These are phyloP conservation scores for Lactifluus echinatus DNA, from an alignment of 768 basidiomycete species.

Conservation along the genomic window DNA sequence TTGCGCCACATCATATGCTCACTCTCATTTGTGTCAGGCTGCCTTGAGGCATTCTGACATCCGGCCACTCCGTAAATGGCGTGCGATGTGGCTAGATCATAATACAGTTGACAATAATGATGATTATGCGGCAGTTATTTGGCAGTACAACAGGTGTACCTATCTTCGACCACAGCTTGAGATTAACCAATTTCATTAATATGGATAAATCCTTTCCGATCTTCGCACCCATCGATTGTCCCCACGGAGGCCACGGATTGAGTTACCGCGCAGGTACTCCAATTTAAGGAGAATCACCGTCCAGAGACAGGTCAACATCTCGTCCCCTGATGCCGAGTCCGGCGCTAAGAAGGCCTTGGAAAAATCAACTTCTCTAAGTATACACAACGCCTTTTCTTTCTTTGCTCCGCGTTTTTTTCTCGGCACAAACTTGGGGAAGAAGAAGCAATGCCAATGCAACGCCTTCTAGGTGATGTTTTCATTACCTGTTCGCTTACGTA, in stretches of 20 bases:
- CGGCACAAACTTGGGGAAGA: not conserved
- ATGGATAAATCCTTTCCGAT: slow-evolving; percentile 9
- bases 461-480: not conserved
- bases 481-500: slow-evolving; percentile 1
- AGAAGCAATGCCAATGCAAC: not conserved
- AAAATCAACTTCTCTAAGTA: not conserved
- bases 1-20: slow-evolving; percentile 17
- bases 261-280: slow-evolving; percentile 1
- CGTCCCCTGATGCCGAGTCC: not conserved
- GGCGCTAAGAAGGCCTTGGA: not conserved
- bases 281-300: slow-evolving; percentile 3
- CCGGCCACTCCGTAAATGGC: not conserved
- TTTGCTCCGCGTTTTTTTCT: slow-evolving; percentile 5
- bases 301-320: not conserved
- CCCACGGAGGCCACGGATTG: slow-evolving; percentile 3
- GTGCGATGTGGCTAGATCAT: not conserved
- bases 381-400: not conserved
- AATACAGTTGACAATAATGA: not conserved
- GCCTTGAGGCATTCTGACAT: not conserved
- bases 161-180: not conserved
- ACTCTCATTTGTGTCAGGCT: not conserved
- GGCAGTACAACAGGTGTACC: not conserved
- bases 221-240: not conserved
- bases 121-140: slow-evolving; percentile 1
- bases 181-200: not conserved